A percentile compares a stretch with the other conserved stretches of the same genome.
Evolutionary conservation across 345 rosid species (phyloP).

Genomic region (Lumnitzera racemosa): DNA sequence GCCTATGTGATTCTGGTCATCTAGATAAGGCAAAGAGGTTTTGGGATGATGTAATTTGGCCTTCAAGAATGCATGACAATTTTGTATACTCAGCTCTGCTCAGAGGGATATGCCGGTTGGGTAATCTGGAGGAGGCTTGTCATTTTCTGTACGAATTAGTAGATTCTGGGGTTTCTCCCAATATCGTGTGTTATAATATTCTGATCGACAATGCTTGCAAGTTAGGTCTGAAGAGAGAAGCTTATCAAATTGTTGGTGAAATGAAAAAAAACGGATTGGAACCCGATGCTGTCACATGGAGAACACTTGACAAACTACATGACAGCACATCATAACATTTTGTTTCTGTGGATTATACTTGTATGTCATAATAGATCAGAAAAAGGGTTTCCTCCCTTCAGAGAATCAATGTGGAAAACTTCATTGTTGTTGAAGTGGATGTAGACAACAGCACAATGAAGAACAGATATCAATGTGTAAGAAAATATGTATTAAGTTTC

Average conservation of each 20-base stretch:
- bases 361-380: background rate
- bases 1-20: constrained; percentile 38
- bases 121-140: constrained; percentile 50
- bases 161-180: constrained; percentile 62
- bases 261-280: constrained; percentile 59
- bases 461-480: no score
- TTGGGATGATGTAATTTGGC: constrained; percentile 81
- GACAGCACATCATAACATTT: constrained; percentile 10
- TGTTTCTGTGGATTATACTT: background rate
- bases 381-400: no score
- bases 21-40: constrained; percentile 61
- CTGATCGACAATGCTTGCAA: constrained; percentile 67
- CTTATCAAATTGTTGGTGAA: constrained; percentile 65
- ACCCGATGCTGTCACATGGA: constrained; percentile 89
- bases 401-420: no score
- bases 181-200: constrained; percentile 57
- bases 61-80: constrained; percentile 61
- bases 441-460: no score
- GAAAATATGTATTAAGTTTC: no score
- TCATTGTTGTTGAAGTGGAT: no score
- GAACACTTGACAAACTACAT: constrained; percentile 70
- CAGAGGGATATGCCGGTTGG: constrained; percentile 58
- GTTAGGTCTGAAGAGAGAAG: constrained; percentile 67
- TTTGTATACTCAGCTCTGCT: constrained; percentile 72
- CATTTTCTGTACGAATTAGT: constrained; percentile 74